phyloP scores from a whole-genome alignment of 2,329 filamentous ascomycete species.

The Colletotrichum limetticola region DNA sequence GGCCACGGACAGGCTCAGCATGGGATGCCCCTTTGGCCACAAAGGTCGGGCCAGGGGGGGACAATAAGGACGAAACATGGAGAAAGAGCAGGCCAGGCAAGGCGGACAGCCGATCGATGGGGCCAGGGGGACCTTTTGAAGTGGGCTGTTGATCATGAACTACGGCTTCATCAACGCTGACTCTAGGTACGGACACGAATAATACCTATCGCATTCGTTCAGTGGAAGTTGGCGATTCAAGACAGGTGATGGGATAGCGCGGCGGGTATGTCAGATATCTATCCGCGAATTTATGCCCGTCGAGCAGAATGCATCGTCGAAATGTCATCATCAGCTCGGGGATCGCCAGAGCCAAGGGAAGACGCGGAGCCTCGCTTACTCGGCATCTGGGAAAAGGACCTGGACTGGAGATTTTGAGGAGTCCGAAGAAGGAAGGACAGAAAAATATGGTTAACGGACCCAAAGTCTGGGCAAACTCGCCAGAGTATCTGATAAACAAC shows the following conservation, averaged over 20 bases:
- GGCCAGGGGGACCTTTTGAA: conserved; percentile 3
- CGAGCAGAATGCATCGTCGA: neutral
- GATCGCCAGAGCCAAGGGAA: conserved; percentile 10
- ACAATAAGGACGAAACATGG: conserved; percentile 28
- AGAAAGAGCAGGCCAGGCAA: conserved; percentile 2
- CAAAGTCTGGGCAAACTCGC: conserved; percentile 6
- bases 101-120: conserved; percentile 22
- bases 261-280: neutral
- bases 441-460: neutral
- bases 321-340: neutral
- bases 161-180: neutral
- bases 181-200: neutral
- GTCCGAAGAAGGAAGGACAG: neutral
- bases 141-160: neutral
- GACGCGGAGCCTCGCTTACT: neutral
- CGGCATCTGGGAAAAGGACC: neutral
- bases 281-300: neutral
- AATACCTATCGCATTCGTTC: neutral
- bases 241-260: neutral
- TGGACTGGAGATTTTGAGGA: neutral
- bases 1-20: neutral
- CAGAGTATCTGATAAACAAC: conserved; percentile 18
- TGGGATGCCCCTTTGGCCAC: neutral
- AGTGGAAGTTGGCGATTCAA: neutral
- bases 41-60: neutral